These are phyloP conservation scores for Chalciporus sphaerocephalus DNA, from an alignment of 768 basidiomycete species.

Conservation along the genomic window DNA sequence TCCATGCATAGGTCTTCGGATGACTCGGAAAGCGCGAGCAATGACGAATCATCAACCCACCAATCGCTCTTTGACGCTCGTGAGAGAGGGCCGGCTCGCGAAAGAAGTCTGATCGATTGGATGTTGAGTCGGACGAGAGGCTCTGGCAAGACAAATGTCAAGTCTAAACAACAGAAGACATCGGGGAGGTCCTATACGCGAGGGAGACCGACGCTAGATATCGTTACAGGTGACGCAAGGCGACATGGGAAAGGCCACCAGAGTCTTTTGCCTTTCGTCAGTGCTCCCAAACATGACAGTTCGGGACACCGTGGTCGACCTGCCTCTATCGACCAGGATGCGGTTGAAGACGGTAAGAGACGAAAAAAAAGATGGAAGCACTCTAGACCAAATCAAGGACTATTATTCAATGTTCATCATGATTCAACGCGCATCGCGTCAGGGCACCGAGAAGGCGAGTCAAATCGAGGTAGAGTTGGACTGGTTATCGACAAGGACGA, in stretches of 20 bases:
- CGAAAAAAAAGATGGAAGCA: constrained; percentile 27
- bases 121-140: constrained; percentile 52
- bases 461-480: constrained; percentile 14
- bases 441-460: constrained; percentile 14
- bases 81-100: constrained; percentile 25
- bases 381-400: constrained; percentile 25
- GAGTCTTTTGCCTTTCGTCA: constrained; percentile 35
- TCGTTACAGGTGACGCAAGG: constrained; percentile 37
- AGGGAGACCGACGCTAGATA: constrained; percentile 26
- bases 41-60: constrained; percentile 33
- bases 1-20: constrained; percentile 10
- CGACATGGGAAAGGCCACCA: constrained; percentile 35
- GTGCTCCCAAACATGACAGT: constrained; percentile 5
- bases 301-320: constrained; percentile 9
- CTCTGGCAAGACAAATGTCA: constrained; percentile 13
- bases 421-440: constrained; percentile 37
- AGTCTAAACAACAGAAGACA: constrained; percentile 9
- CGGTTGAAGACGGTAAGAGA: constrained; percentile 5
- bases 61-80: constrained; percentile 30
- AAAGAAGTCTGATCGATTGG: constrained; percentile 58
- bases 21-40: constrained; percentile 12
- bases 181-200: constrained; percentile 12
- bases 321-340: constrained; percentile 7
- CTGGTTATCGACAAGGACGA: constrained; percentile 45
- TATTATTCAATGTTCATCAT: constrained; percentile 38